Evolutionary conservation across 345 rosid genomes (phyloP).

Genomic region (Kandelia obovata): DNA sequence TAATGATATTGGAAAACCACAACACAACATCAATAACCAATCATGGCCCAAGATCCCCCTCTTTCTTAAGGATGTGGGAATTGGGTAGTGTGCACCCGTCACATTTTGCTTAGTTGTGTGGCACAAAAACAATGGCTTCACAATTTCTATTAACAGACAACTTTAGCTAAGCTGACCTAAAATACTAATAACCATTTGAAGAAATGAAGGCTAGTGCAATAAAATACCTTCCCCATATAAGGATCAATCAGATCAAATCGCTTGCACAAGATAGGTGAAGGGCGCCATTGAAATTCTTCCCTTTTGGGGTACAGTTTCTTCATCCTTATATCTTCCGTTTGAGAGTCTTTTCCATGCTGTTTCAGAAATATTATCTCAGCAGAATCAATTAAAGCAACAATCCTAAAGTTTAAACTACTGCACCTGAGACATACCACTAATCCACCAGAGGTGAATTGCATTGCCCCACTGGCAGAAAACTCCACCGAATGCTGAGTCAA

Average conservation of each 20-base stretch:
- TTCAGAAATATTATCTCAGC: slow-evolving; percentile 20
- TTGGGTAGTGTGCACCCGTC: too few species aligned
- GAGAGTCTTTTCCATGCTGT: slow-evolving; percentile 54
- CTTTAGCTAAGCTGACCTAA: background rate
- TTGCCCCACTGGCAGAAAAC: slow-evolving; percentile 47
- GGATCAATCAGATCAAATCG: slow-evolving; percentile 97
- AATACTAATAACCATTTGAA: background rate
- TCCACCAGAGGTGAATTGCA: slow-evolving; percentile 77
- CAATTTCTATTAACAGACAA: background rate
- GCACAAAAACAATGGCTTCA: background rate
- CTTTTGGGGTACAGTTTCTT: slow-evolving; percentile 64
- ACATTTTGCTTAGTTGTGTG: background rate
- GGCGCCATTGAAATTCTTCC: slow-evolving; percentile 94
- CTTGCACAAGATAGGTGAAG: slow-evolving; percentile 83
- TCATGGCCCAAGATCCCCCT: too few species aligned
- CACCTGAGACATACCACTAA: slow-evolving; percentile 49
- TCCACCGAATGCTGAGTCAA: slow-evolving; percentile 43
- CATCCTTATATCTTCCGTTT: slow-evolving; percentile 41
- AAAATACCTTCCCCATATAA: slow-evolving; percentile 80
- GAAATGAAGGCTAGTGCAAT: slow-evolving; percentile 6
- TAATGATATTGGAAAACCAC: background rate
- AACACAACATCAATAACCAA: background rate
- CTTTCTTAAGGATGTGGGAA: too few species aligned
- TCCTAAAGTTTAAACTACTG: slow-evolving; percentile 8
- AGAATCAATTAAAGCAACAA: slow-evolving; percentile 14